Percentiles rank a stretch among this genome's conserved stretches.
Conservation (phyloP, 345 rosid genomes). For the Gossypium raimondii region DNA sequence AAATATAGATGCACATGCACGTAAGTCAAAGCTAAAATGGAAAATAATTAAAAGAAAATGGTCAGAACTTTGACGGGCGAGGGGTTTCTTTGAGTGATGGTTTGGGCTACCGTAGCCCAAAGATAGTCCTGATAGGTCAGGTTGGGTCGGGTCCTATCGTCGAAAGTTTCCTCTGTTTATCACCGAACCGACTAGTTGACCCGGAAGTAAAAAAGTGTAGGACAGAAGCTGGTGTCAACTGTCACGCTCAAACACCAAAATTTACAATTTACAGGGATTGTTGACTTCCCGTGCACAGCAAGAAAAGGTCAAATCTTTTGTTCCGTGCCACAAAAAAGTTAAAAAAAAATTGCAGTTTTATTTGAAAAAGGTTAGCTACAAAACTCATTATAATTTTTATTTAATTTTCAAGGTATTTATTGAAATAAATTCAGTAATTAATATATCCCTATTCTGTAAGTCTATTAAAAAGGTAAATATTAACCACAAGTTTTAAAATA, state of each 20-base stretch:
- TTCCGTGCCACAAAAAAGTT: neutral
- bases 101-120: neutral
- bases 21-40: no score
- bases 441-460: fast-evolving
- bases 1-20: no score
- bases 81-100: neutral
- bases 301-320: neutral
- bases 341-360: no score
- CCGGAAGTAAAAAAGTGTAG: neutral
- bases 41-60: no score
- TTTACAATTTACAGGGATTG: neutral
- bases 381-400: neutral
- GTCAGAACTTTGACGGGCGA: neutral
- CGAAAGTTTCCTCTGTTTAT: neutral
- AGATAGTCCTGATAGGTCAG: neutral
- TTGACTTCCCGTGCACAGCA: neutral
- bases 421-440: no score
- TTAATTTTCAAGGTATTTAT: no score
- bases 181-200: neutral
- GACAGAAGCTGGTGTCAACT: neutral
- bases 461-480: no score
- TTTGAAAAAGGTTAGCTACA: neutral
- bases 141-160: neutral
- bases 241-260: neutral
- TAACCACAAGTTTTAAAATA: no score